Base-by-base conservation (phyloP, 768 basidiomycete species). In the Strobilomyces echinocephalus region DNA sequence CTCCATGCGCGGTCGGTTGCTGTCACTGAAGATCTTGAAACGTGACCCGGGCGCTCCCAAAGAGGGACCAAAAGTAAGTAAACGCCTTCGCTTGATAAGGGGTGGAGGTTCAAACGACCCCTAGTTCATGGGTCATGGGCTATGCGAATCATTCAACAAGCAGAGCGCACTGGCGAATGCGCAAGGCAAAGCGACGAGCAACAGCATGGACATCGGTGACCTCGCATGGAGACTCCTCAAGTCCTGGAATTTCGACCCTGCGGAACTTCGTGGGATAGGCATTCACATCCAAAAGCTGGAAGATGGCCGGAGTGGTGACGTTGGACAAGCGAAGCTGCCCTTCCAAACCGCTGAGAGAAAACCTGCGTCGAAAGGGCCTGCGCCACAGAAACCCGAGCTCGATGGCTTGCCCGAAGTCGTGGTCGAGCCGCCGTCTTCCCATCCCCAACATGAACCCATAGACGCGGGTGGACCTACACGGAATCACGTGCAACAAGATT, bases 211-310 rank as follows among this genome's bases (percentile, higher is more conserved):
- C 35, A 87, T 99, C 38, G 90, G 84, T 0, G 78, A 84, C 24
- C 83, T 85, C 55, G 87, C 91, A 7, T 89, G 87, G 82, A 78
- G 80, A 55, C 69, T 97, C 15, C 74, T 95, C 30, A 76, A 80
- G 60, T 78, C 80, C 1, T 84, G 93, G 67, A 74, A 79, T 35
- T 87, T 97, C 46, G 88, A 92, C 57, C 84, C 93, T 0, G 81
- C 75, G 54, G 95, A 97, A 57, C 73, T 98, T n/a, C 79, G 95
- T 20, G 95, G 95, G 1, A 81, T 98, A 52, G 93, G 91, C 0
- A 86, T 98, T 8, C 92, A 95, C 62, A 81, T 97, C 12, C 85
- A 88, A 63, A 97, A 94, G 66, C 77, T 98, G 5, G 92, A 97
- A 69, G 73, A 77, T 8, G 61, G 30, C 9, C 30, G 65, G 21